Base-by-base conservation (phyloP, 306 rosid species). In the Castanopsis chinensis region DNA sequence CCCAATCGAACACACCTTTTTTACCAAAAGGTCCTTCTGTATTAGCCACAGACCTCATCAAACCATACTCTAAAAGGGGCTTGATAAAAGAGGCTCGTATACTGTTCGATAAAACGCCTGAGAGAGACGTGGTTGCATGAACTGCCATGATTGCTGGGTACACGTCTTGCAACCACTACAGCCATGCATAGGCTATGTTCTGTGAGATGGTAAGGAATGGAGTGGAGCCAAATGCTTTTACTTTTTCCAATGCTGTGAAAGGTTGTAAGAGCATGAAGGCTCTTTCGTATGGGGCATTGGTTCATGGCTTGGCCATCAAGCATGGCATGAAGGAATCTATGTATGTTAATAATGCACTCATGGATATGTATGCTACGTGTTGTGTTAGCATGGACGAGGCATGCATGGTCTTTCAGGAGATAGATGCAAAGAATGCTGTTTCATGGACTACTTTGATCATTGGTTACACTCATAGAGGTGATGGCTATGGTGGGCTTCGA, bases 391-490 rank as follows among this genome's bases (percentile, higher is more conserved):
- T 93, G 90, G 86, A 80, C n/a, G 72, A 82, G 20, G 90, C 94
- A 13, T 84, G 83, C 54, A 58, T 67, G 73, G 85, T 93, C 41
- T 91, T 93, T 76, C 85, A 78, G n/a, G 83, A 85, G 68, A 84
- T 87, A 4, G 25, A 21, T 19, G 71, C 23, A 0, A 93, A 93
- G 69, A 91, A 82, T 91, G 86, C 67, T 73, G 92, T 88, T 55
- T 75, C 87, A 2, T 88, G 96, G 94, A 89, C 97, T 78, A 86
- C 94, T 79, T 85, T 91, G 88, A 93, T 91, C 81, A 80, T 92
- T 72, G 96, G 91, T 28, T 91, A 82, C 59, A 91, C 96, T 86
- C 96, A 89, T 76, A 71, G 82, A 78, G 93, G 92, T 33, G 90
- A 90, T 80, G 87, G 91, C 79, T 82, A 75, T 64, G 81, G 85